Base-by-base conservation (phyloP, 805 yeast genomes). In the Saturnispora saitoi region DNA sequence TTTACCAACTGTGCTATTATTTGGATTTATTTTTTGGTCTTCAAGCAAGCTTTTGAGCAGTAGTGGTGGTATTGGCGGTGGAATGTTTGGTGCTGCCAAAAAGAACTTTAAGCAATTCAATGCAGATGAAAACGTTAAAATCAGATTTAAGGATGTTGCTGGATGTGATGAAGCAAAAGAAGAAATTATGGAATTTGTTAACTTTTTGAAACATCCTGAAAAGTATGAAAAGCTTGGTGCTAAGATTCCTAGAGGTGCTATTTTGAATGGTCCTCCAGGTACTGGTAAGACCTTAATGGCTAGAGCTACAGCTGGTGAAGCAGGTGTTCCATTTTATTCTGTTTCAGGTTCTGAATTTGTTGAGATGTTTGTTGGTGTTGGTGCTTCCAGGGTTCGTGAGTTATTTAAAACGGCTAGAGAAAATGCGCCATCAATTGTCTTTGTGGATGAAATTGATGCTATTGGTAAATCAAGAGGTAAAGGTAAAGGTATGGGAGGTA, bases 341-440 rank as follows among this genome's bases (percentile, higher is more conserved):
- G 96, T 89, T 6, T 84, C 95, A 1, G 96, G 96, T 58, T 87
- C 96, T 12, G 96, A 89, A 64, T 89, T 89, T 57, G 95, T 88
- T n/a, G 96, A 89, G 66, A 89, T 89, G 96, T 89, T 86, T 71
- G 95, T 86, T 19, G 96, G 96, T 69, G 96, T 89, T 24, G 96
- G 96, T 70, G 96, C 96, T 4, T 82, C 91, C 3, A 77, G 97
- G 65, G 97, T 89, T 38, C 85, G 97, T 65, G 96, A 90, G 62
- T 73, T 89, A 60, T 89, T 89, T 70, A 83, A 84, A 62, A 85
- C 86, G 42, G 97, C 96, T 15, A 76, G 95, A 60, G 85, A 84
- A 54, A 83, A 80, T 72, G 93, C 96, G 0, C 97, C 97, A 6
- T 76, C 95, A 3, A 89, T 89, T 58, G 82, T 89, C 47, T 89